Conservation (phyloP, 257 asterid species). For the Nicotiana tabacum region DNA sequence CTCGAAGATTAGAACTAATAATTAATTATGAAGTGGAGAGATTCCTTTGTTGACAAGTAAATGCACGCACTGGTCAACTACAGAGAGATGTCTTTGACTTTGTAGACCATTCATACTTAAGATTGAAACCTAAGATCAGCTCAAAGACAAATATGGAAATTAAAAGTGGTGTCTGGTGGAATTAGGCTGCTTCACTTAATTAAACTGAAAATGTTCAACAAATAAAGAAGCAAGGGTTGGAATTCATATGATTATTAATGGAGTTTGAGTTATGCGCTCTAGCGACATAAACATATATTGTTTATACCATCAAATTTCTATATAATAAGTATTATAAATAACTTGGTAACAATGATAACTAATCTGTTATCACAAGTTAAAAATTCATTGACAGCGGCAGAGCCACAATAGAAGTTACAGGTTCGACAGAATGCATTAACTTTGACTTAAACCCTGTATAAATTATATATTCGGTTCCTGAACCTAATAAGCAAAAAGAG, state of each 20-base stretch:
- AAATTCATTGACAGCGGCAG: fast-evolving
- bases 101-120: background rate
- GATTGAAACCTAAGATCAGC: background rate
- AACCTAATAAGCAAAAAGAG: too few relatives aligned
- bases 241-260: background rate
- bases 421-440: fast-evolving
- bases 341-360: too few relatives aligned
- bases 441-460: too few relatives aligned
- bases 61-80: background rate
- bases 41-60: background rate
- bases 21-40: background rate
- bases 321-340: too few relatives aligned
- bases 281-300: background rate
- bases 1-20: background rate
- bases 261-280: background rate
- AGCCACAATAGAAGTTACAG: too few relatives aligned
- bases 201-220: background rate
- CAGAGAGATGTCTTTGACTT: background rate
- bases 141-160: background rate
- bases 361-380: background rate
- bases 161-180: background rate
- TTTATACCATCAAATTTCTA: background rate
- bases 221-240: background rate
- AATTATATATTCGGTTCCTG: too few relatives aligned
- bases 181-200: background rate